A percentile compares a stretch with the other conserved stretches of the same genome.
phyloP scores from a whole-genome alignment of 345 rosid genomes.

The Gynandropsis gynandra region DNA sequence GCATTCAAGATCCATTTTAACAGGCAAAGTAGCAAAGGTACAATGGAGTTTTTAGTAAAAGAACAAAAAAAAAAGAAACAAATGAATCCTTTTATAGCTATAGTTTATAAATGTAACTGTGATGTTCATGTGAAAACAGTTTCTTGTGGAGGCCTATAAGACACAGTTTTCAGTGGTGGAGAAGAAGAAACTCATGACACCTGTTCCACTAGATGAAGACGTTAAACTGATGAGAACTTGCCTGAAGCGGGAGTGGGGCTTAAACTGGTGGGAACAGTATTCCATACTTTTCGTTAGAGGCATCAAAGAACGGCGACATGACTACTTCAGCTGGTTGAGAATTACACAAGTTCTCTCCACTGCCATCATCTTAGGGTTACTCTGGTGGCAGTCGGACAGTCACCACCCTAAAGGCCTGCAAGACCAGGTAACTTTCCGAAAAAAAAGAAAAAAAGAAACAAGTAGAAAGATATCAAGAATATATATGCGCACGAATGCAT shows the following conservation, averaged over 20 bases:
- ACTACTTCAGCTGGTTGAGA: slow-evolving; percentile 91
- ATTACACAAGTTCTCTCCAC: slow-evolving; percentile 88
- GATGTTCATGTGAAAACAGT: slow-evolving; percentile 35
- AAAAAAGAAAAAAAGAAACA: background rate
- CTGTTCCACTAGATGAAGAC: slow-evolving; percentile 67
- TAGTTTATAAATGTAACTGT: slow-evolving; percentile 10
- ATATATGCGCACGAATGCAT: too few species aligned
- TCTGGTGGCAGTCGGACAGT: slow-evolving; percentile 92
- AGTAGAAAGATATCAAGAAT: too few species aligned
- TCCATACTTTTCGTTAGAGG: slow-evolving; percentile 71
- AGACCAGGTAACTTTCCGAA: slow-evolving; percentile 65
- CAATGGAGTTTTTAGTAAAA: too few species aligned
- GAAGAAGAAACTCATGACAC: slow-evolving; percentile 64
- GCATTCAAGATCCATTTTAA: too few species aligned
- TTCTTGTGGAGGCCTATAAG: slow-evolving; percentile 79
- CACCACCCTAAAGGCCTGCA: slow-evolving; percentile 49
- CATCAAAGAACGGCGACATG: slow-evolving; percentile 77
- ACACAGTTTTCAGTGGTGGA: slow-evolving; percentile 49
- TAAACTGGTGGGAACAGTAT: slow-evolving; percentile 86
- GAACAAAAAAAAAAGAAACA: too few species aligned
- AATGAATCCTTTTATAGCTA: background rate
- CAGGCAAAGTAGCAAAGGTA: too few species aligned
- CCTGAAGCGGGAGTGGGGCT: slow-evolving; percentile 72
- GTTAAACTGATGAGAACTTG: slow-evolving; percentile 49
- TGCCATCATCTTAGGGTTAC: slow-evolving; percentile 74